phyloP scores from a whole-genome alignment of 345 rosid species.

The Salix viminalis region DNA sequence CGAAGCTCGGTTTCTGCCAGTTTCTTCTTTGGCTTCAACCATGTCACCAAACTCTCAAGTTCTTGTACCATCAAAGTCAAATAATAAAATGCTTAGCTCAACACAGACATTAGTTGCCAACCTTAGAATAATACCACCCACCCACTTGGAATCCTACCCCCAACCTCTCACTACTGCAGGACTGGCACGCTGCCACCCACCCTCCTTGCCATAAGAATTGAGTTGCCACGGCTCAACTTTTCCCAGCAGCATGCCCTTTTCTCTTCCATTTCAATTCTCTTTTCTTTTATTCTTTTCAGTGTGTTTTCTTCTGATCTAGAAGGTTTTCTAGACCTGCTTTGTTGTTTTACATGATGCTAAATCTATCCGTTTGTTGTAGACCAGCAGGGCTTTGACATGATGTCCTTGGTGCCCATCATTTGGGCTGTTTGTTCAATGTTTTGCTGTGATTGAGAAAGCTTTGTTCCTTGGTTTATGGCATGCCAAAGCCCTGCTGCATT shows the following conservation, averaged over 20 bases:
- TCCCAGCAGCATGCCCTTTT: not conserved
- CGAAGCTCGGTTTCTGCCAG: not conserved
- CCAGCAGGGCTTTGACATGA: too few species aligned
- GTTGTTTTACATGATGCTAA: not conserved
- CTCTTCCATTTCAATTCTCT: not conserved
- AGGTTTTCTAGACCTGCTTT: not conserved
- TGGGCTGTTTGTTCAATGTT: not conserved
- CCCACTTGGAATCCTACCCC: not conserved
- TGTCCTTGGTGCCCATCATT: not conserved
- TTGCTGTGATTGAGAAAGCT: not conserved
- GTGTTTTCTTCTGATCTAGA: not conserved
- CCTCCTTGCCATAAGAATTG: not conserved
- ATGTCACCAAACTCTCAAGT: not conserved
- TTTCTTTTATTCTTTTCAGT: not conserved
- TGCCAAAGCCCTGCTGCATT: not conserved
- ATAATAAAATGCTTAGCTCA: not conserved
- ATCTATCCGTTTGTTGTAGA: not conserved
- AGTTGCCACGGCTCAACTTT: not conserved
- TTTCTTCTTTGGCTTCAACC: slow-evolving; percentile 1
- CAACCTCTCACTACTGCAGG: not conserved
- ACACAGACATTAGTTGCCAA: not conserved
- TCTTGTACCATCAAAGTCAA: not conserved
- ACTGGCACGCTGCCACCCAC: not conserved
- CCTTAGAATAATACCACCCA: slow-evolving; percentile 5
- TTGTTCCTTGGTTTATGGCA: not conserved